These are phyloP conservation scores for Esteya vermicola DNA, from an alignment of 2,329 filamentous ascomycete genomes.

Conservation along the genomic window DNA sequence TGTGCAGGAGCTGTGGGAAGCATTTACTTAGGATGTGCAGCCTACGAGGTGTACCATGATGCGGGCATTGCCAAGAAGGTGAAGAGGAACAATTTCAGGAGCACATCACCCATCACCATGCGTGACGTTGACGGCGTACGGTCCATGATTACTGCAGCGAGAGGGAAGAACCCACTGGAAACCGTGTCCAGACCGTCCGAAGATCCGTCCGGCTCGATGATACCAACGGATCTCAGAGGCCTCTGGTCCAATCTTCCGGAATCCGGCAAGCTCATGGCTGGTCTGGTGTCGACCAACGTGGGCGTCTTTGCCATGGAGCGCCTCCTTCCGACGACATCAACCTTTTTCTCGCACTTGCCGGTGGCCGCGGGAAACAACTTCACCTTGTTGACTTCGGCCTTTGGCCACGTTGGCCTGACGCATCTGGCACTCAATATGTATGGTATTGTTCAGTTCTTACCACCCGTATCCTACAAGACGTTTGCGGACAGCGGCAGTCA, in stretches of 20 bases:
- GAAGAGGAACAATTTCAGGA: not conserved
- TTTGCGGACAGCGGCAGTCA: conserved; percentile 13
- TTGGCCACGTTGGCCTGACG: conserved; percentile 14
- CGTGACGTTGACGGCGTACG: conserved; percentile 1
- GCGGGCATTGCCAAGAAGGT: conserved; percentile 6
- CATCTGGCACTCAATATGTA: conserved; percentile 18
- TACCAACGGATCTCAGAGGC: too few relatives aligned
- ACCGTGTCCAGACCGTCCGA: too few relatives aligned
- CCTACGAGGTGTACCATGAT: conserved; percentile 9
- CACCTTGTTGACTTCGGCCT: conserved; percentile 16
- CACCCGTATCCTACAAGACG: conserved; percentile 9
- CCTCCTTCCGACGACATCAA: conserved; percentile 5
- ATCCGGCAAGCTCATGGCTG: conserved; percentile 6
- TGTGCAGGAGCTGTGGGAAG: conserved; percentile 8
- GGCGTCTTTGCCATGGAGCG: conserved; percentile 8
- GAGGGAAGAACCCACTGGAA: not conserved
- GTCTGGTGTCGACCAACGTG: conserved; percentile 9
- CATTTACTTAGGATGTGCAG: conserved; percentile 8
- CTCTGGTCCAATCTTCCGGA: conserved; percentile 10
- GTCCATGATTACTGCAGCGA: not conserved
- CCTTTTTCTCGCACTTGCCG: conserved; percentile 11
- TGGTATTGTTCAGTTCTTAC: conserved; percentile 13
- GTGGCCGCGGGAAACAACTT: conserved; percentile 7
- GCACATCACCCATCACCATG: not conserved
- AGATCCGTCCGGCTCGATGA: too few relatives aligned